Base-by-base conservation (phyloP, 495 filamentous ascomycete species). In the Geopyxis carbonaria region DNA sequence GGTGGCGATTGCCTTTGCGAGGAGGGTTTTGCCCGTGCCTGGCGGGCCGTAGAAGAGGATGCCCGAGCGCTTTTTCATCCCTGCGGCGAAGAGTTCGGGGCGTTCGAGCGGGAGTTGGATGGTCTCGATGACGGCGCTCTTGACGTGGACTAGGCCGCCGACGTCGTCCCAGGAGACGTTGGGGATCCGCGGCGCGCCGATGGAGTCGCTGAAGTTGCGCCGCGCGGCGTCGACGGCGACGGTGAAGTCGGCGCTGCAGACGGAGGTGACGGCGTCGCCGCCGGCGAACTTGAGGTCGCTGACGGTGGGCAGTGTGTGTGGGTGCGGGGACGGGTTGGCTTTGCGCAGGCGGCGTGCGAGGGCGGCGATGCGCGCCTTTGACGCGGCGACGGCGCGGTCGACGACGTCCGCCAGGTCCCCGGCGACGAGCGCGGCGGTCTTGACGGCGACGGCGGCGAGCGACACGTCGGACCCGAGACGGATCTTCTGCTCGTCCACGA, bases 11-110 rank as follows among this genome's bases (percentile, higher is more conserved):
- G 89, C 89, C 63, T 95, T 95, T 23, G 89, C 89, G 20, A 99
- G 71, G 16, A 99, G 63, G 0, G 89, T 99, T 62, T 99, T 99
- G 22, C 89, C 89, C 3, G 91, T 95, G 38, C 89, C 89, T 0
- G 89, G 89, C 5, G 91, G 91, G 0, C 89, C 89, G 51, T 99
- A 95, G 64, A 99, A 95, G 43, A 99, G 62, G 44, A 99, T 95
- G 22, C 89, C 89, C 42, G 80, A 89, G 27, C 89, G 80, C 62
- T 95, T 95, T 68, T 94, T 94, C 84, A 99, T 91, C 31, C 91
- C 91, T 62, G 86, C 87, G 23, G 85, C 86, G 52, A 99, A 99
- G 4, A 99, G 66, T 54, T 95, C 91, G 3, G 89, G 91, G 6
- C 85, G 70, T 46, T 92, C 79, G 5, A 95, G 71, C 0, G 89